Conservation (phyloP, 148 eudicot species). For the Cornus controversa region DNA sequence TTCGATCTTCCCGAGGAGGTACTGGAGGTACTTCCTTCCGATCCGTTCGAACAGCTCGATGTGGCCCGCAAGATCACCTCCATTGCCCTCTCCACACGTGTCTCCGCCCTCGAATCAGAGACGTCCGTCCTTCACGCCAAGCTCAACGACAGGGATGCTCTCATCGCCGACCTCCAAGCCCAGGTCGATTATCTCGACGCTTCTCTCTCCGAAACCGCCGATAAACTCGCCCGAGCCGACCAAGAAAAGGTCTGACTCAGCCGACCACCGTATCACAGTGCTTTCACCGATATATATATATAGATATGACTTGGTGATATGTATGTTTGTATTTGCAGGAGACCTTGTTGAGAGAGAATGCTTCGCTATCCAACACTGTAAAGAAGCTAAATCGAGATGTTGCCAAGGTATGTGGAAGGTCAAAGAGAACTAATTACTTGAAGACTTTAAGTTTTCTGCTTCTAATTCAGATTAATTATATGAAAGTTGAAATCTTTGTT, state of each 20-base stretch:
- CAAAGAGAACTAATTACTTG: neutral
- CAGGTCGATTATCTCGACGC: slow-evolving; percentile 66
- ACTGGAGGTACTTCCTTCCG: slow-evolving; percentile 58
- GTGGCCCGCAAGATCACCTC: slow-evolving; percentile 96
- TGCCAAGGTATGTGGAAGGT: slow-evolving; percentile 53
- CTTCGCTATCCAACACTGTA: slow-evolving; percentile 56
- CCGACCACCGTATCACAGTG: too few species aligned
- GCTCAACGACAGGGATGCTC: slow-evolving; percentile 51
- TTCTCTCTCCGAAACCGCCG: slow-evolving; percentile 46
- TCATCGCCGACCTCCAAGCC: slow-evolving; percentile 52
- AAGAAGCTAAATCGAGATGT: slow-evolving; percentile 88
- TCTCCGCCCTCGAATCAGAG: slow-evolving; percentile 79
- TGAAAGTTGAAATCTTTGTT: neutral
- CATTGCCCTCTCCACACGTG: slow-evolving; percentile 90
- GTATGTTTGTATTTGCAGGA: slow-evolving; percentile 45
- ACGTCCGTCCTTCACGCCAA: slow-evolving; percentile 43
- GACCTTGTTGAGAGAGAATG: slow-evolving; percentile 68
- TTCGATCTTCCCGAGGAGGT: slow-evolving; percentile 79
- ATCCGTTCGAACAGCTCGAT: slow-evolving; percentile 90
- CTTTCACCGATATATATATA: neutral
- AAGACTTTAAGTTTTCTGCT: neutral
- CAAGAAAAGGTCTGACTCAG: slow-evolving; percentile 51
- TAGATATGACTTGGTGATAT: neutral
- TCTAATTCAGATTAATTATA: neutral
- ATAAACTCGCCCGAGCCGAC: slow-evolving; percentile 44